A percentile compares a stretch with the other conserved stretches of the same genome.
Evolutionary conservation across 306 rosid species (phyloP).

Genomic region (Cucurbita moschata): DNA sequence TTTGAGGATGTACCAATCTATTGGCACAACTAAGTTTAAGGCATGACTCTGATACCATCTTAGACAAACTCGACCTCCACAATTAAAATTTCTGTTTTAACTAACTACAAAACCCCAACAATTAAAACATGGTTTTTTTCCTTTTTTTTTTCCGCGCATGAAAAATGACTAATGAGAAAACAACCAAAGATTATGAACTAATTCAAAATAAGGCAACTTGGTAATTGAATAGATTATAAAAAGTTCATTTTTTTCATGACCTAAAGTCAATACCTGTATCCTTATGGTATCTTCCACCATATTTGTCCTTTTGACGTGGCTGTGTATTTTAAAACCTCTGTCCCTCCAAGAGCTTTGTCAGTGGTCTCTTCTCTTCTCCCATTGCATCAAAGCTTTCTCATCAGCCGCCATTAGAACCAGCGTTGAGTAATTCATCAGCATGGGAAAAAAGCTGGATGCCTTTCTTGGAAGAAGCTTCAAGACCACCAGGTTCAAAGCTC

Average conservation of each 20-base stretch:
- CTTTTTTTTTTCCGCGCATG: neutral
- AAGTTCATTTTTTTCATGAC: neutral
- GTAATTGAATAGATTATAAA: neutral
- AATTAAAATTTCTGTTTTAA: neutral
- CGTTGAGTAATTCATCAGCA: neutral
- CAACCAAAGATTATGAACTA: neutral
- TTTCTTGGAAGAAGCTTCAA: constrained; percentile 48
- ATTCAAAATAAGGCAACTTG: constrained; percentile 1
- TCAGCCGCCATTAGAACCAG: neutral
- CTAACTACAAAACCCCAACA: neutral
- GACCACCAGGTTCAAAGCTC: constrained; percentile 42
- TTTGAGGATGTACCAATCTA: no score
- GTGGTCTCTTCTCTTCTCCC: neutral
- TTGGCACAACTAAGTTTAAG: no score
- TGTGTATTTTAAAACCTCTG: neutral
- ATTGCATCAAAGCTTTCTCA: neutral
- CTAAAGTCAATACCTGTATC: neutral
- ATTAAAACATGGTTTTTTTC: neutral
- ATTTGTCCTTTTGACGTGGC: neutral
- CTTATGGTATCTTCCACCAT: neutral
- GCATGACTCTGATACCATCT: no score
- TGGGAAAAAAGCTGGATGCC: constrained; percentile 73
- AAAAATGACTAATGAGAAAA: neutral
- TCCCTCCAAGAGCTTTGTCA: neutral
- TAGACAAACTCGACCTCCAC: no score